Percentiles rank a stretch among this genome's conserved stretches.
These are phyloP conservation scores for Canna indica DNA, from an alignment of 176 grass and related monocot species.

Conservation along the genomic window DNA sequence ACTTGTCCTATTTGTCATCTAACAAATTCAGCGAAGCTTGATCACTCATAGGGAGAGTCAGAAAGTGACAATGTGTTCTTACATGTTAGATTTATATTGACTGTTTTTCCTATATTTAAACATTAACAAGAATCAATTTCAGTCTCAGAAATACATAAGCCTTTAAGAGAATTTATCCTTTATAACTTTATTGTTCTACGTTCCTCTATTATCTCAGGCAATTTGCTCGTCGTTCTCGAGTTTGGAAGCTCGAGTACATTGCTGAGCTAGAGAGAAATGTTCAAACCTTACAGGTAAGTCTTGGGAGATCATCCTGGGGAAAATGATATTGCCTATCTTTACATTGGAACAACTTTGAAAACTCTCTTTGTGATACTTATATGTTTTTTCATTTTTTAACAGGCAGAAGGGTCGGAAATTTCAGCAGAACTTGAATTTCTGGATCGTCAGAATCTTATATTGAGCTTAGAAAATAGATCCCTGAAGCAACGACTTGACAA, in stretches of 20 bases:
- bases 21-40: background rate
- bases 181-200: background rate
- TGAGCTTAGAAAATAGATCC: slow-evolving; percentile 89
- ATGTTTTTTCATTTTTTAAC: slow-evolving; percentile 21
- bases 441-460: slow-evolving; percentile 82
- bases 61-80: background rate
- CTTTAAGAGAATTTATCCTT: background rate
- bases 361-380: background rate
- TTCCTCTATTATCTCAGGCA: slow-evolving; percentile 36
- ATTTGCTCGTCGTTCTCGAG: slow-evolving; percentile 86
- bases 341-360: background rate
- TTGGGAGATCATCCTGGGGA: background rate
- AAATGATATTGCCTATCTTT: background rate
- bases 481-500: slow-evolving; percentile 87
- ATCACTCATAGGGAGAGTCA: background rate
- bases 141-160: background rate
- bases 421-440: slow-evolving; percentile 95
- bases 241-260: slow-evolving; percentile 97
- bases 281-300: slow-evolving; percentile 63
- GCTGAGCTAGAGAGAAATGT: slow-evolving; percentile 90
- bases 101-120: background rate
- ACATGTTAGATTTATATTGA: background rate
- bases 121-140: background rate
- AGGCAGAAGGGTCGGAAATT: slow-evolving; percentile 70
- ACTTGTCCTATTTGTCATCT: background rate